Base-by-base conservation (phyloP, 2,329 filamentous ascomycete species). In the Cercospora sp. region DNA sequence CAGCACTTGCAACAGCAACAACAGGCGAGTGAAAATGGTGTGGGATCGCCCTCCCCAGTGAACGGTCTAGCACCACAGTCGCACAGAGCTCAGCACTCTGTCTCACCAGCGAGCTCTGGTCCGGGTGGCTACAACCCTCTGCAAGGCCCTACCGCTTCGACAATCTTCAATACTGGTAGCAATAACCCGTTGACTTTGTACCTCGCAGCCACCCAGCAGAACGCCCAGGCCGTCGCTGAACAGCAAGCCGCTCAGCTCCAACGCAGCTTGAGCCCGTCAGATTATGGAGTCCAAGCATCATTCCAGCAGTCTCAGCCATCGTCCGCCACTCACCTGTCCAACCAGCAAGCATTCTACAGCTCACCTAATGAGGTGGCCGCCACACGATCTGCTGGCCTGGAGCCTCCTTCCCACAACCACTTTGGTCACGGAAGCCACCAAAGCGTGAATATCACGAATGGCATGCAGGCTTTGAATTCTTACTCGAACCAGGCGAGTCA, bases 161-260 rank as follows among this genome's bases (percentile, higher is more conserved):
- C 89, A 21, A 87, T 97, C 67, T 88, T 97, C 79, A 95, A 94
- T 79, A 89, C 88, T 62, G 90, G 88, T 64, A 85, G 85, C 76
- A 94, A 89, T 83, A 97, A 97, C 80, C 94, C 94, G 0, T 81
- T 98, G 79, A 97, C 94, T 26, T 89, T 97, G 88, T 98, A 97
- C 79, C 86, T 97, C n/a, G 78, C 78, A 18, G 77, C 77, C 10
- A 75, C 77, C 8, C 78, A 80, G 68, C 94, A 90, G 80, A 93
- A 96, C 77, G 88, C 94, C 30, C 89, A 89, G 24, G 67, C 67
- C 24, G 71, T 67, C n/a, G 71, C 73, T 26, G 69, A 71, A 65
- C 70, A 73, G 58, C 73, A 76, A 70, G 86, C 89, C 58, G 91
- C 68, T 10, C 58, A 75, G 66, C 66, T 77, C 65, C 66, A 75